Evolutionary conservation across 345 rosid genomes (phyloP), one percentile per base, ranked within the genome.

Genomic region (Pistacia integerrima): DNA sequence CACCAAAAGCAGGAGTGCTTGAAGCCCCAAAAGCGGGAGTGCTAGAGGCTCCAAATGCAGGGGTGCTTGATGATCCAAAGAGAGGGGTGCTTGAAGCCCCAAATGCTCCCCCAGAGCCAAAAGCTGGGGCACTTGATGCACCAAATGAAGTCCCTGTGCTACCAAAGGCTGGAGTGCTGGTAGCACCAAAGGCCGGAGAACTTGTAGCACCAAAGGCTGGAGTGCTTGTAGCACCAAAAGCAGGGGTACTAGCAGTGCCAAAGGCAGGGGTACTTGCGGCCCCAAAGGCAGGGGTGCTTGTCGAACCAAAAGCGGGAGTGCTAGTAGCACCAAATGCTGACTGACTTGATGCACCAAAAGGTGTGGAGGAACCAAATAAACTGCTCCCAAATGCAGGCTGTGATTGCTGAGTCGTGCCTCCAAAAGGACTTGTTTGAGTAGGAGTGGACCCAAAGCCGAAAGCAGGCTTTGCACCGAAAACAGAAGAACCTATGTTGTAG

Each of bases 381-480:
- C n/a, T n/a, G n/a, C n/a, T n/a, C n/a, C n/a, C n/a, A n/a, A n/a
- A n/a, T n/a, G n/a, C n/a, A n/a, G n/a, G n/a, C n/a, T n/a, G n/a
- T n/a, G n/a, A n/a, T n/a, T n/a, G n/a, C n/a, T n/a, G n/a, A n/a
- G n/a, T n/a, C n/a, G n/a, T 76, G 81, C 82, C 81, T 79, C 94
- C 96, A 52, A 93, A 93, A 44, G 90, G 90, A 69, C 79, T 88
- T 56, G 92, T 33, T 64, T 84, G 95, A 75, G 88, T 84, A 18
- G 85, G 76, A 51, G 87, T 77, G 61, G 99, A 86, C 51, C 93
- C 92, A 82, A 92, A 89, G 75, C 97, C 97, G 83, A 93, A 93
- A 56, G 86, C 83, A 80, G 92, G 78, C 81, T 91, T 92, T 81
- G 93, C 97, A 65, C 98, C 97, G 72, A 90, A 92, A 22, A 76